A percentile compares a stretch with the other conserved stretches of the same genome.
These are phyloP conservation scores for Mucor indicus DNA, from an alignment of 371 early-diverging fungal genomes.

Conservation along the genomic window DNA sequence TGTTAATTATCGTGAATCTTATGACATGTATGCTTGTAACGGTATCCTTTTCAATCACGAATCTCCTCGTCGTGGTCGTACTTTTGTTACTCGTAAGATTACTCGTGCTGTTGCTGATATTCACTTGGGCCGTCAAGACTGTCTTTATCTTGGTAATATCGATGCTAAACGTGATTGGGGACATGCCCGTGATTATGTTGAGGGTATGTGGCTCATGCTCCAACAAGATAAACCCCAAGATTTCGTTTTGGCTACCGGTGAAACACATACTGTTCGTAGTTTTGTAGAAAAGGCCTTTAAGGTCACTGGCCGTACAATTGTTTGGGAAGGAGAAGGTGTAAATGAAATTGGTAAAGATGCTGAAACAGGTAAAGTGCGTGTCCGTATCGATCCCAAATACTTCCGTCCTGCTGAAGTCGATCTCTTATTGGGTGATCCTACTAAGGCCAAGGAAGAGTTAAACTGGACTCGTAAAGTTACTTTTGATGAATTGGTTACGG, in stretches of 20 bases:
- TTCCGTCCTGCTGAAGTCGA: conserved; percentile 90
- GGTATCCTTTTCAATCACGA: conserved; percentile 90
- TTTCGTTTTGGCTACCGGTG: conserved; percentile 83
- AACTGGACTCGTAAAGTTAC: conserved; percentile 73
- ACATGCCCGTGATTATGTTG: conserved; percentile 83
- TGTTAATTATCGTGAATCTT: conserved; percentile 83
- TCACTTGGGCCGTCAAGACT: conserved; percentile 65
- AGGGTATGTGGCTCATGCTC: conserved; percentile 89
- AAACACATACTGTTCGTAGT: conserved; percentile 81
- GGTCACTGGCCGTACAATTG: conserved; percentile 64
- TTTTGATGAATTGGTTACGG: conserved; percentile 68
- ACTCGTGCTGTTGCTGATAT: conserved; percentile 81
- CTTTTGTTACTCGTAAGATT: conserved; percentile 86
- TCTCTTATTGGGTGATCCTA: conserved; percentile 73
- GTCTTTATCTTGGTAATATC: conserved; percentile 79
- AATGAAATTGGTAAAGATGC: conserved; percentile 70
- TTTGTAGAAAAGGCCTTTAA: conserved; percentile 82
- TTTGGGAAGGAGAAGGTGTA: conserved; percentile 79
- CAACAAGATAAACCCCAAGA: conserved; percentile 80
- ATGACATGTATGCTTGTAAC: conserved; percentile 81
- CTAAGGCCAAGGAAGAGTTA: conserved; percentile 69
- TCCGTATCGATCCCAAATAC: conserved; percentile 74
- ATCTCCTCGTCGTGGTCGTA: conserved; percentile 80
- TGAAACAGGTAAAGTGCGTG: conserved; percentile 66
- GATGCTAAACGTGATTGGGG: conserved; percentile 91